These are phyloP conservation scores for Trichoderma hamatum DNA, from an alignment of 2,329 filamentous ascomycete genomes.

Conservation along the genomic window DNA sequence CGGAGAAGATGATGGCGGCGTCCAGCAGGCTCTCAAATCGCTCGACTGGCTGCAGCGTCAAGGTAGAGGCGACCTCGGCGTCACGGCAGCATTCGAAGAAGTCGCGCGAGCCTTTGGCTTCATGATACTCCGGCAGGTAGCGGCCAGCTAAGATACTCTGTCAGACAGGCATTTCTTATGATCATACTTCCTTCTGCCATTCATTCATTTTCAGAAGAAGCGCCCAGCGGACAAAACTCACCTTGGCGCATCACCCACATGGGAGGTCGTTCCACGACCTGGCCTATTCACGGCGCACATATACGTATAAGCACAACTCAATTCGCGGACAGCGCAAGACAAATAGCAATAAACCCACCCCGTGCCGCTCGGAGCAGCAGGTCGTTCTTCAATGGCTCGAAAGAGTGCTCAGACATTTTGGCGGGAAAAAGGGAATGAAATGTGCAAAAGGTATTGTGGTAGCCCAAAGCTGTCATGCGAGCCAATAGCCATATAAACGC, in stretches of 20 bases:
- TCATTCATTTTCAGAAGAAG: neutral
- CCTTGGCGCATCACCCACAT: conserved; percentile 99
- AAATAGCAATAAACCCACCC: conserved; percentile 59
- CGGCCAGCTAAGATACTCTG: conserved; percentile 69
- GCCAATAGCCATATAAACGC: neutral
- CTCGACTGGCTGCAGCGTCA: conserved; percentile 94
- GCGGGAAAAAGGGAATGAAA: neutral
- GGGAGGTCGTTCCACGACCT: conserved; percentile 88
- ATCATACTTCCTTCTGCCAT: neutral
- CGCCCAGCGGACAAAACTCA: conserved; percentile 44
- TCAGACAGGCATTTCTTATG: neutral
- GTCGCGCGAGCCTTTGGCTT: conserved; percentile 86
- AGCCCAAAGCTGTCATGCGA: conserved; percentile 5
- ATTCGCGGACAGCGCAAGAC: conserved; percentile 29
- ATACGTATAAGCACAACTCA: conserved; percentile 22
- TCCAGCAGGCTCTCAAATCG: conserved; percentile 89
- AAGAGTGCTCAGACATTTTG: conserved; percentile 66
- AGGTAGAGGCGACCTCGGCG: conserved; percentile 87
- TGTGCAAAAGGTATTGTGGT: neutral
- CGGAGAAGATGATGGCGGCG: conserved; percentile 97
- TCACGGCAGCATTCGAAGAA: conserved; percentile 98
- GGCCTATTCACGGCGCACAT: conserved; percentile 56
- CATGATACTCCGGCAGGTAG: conserved; percentile 96
- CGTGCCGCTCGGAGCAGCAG: conserved; percentile 85
- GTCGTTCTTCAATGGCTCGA: conserved; percentile 89